Evolutionary conservation across 371 early-diverging fungal genomes (phyloP), one percentile per base, ranked within the genome.

Genomic region (Mucor circinelloides): DNA sequence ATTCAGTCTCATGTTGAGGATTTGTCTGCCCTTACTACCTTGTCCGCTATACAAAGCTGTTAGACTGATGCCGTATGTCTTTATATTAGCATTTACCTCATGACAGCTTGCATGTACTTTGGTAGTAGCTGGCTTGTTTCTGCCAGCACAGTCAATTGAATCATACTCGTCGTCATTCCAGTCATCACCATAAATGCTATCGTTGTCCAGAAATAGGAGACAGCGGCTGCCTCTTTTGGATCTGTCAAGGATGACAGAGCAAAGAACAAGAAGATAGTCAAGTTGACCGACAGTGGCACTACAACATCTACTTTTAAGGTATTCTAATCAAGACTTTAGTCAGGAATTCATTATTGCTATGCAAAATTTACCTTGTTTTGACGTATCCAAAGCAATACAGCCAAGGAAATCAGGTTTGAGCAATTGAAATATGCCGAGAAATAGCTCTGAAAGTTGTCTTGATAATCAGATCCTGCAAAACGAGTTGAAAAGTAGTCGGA

Each of bases 81-180:
- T 2, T 3, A 12, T 25, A 52, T 28, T 6, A 15, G n/a, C 21
- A 52, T 21, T 68, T 81, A 87, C 87, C 85, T 77, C 86, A 93
- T 88, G 7, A 93, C 87, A n/a, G 88, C 92, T 67, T 91, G 91
- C 28, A 88, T 82, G 64, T 92, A 89, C 23, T 72, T 74, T 6
- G 88, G 81, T 4, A 90, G 85, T 69, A 94, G 86, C 19, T 84
- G 85, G 23, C 89, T 83, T 2, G 88, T 89, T 17, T 92, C 78
- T 2, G 89, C 93, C 81, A 92, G 88, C 40, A 91, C 79, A 50
- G 85, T 87, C 54, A 88, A 85, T 50, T 90, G 89, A 6, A 87
- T 78, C 36, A 88, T 74, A 3, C 90, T 88, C 15, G 90, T 90
- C 2, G 85, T 78, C 12, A 77, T 75, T 5, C 89, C 93, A 6